Base-by-base conservation (phyloP, 345 rosid genomes). In the Syzygium aromaticum region DNA sequence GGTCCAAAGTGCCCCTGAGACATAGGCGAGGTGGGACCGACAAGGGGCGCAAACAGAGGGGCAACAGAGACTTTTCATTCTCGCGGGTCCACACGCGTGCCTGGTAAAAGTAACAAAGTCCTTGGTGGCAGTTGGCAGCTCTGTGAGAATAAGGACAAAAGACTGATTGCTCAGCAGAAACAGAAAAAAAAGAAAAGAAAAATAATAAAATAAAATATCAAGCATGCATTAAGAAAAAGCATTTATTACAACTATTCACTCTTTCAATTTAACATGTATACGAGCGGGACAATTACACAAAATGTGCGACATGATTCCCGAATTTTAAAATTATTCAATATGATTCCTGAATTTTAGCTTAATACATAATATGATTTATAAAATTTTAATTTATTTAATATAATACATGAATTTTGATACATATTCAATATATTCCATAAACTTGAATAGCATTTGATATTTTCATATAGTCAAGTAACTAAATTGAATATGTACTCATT, bases 321-420 rank as follows among this genome's bases (percentile, higher is more conserved):
- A 43, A 43, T 5, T 43, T 43, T 43, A 5, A 43, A 43, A 43
- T 43, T 43, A 1, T 43, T 43, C 7, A 43, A 43, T 43, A 43
- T 43, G 7, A 5, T 43, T 6, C 6, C 0, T 43, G 1, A 43
- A 43, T 43, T 43, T 43, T 43, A 43, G 0, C 1, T 43, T 1
- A 43, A 43, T 43, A 43, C 6, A 43, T 43, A 43, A 43, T 43
- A 5, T 43, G 1, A 1, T 43, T 1, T 1, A 1, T 43, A 43
- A 43, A 43, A 43, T 43, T 43, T 43, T 43, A 43, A 43, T 43
- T 43, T 6, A 5, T 43, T 43, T 43, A 43, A 4, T 40, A 40
- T 40, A 40, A 4, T 40, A 40, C 6, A 40, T 40, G 43, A 4
- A 4, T 1, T 40, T 40, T 40, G 43, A 6, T 40, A 40, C 43